Evolutionary conservation across 2,329 filamentous ascomycete genomes (phyloP).

Genomic region (Nannizziopsis barbatae): DNA sequence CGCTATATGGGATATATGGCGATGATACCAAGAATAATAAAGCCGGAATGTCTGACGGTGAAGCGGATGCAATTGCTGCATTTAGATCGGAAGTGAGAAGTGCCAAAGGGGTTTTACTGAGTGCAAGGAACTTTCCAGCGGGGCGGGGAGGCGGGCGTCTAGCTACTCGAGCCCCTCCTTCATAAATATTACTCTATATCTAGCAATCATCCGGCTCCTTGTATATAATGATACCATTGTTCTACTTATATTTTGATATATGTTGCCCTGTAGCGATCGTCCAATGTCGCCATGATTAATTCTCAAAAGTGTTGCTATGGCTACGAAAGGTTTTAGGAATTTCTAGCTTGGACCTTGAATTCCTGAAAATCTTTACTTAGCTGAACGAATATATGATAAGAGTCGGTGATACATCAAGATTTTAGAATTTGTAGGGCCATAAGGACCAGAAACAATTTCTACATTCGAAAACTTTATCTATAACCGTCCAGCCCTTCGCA

Average conservation of each 20-base stretch:
- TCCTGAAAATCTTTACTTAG: no score
- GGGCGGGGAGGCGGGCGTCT: constrained; percentile 12
- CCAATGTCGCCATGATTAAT: no score
- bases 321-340: no score
- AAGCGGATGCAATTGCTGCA: constrained; percentile 47
- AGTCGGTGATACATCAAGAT: no score
- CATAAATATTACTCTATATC: not conserved
- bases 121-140: constrained; percentile 49
- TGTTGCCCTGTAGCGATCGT: no score
- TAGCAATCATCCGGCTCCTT: no score
- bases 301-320: no score
- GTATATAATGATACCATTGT: no score
- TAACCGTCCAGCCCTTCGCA: not conserved
- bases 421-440: no score
- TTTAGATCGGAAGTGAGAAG: constrained; percentile 51
- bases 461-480: constrained; percentile 3
- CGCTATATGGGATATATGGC: constrained; percentile 27
- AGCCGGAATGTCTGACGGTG: constrained; percentile 30
- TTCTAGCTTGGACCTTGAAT: no score
- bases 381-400: no score
- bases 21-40: constrained; percentile 17
- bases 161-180: not conserved
- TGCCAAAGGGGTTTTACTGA: constrained; percentile 53
- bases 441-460: not conserved
- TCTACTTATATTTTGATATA: no score